Evolutionary conservation across 805 yeast species (phyloP), one percentile per base, ranked within the genome.

Genomic region (Priceomyces haplophilus): DNA sequence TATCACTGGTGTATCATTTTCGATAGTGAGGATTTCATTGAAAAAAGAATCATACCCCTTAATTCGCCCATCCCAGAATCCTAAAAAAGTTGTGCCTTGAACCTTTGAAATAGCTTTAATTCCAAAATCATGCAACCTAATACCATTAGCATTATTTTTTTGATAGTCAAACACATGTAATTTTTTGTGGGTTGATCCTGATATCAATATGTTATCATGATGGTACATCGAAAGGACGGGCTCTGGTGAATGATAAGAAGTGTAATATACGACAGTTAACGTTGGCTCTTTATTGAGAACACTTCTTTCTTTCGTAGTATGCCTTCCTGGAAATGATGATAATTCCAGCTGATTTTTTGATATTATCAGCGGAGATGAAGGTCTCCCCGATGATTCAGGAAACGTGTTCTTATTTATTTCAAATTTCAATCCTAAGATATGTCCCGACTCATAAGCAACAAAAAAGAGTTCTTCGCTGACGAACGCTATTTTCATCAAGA

Each of bases 371-470:
- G 35, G 6, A 4, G n/a, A 5, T 25, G 19, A 23, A 34, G 24
- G 27, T 21, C 8, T 16, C 16, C 12, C n/a, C 8, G 19, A 13
- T 5, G 30, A 31, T 23, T 11, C 42, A 25, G 6, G 43, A 48
- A 21, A 11, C 13, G 30, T 16, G 29, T 10, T 21, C 8, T 8
- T 21, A n/a, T 18, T 19, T 3, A 24, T 15, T 4, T 54, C 59
- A 3, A 67, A 43, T 4, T 47, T 31, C 21, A 62, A 52, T 1
- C 66, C 70, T 17, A 60, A 30, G 6, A 70, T 40, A 50, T 78
- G 81, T 0, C 96, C 95, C 13, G 85, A 81, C 56, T 87, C 96
- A 54, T 76, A 87, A 1, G 95, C 96, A 4, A 83, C 66, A 13
- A 61, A 59, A 13, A 79, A 53, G 1, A 59, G 43, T 6, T 43